phyloP scores from a whole-genome alignment of 495 filamentous ascomycete genomes.

The Podospora bellae-mahoneyi region DNA sequence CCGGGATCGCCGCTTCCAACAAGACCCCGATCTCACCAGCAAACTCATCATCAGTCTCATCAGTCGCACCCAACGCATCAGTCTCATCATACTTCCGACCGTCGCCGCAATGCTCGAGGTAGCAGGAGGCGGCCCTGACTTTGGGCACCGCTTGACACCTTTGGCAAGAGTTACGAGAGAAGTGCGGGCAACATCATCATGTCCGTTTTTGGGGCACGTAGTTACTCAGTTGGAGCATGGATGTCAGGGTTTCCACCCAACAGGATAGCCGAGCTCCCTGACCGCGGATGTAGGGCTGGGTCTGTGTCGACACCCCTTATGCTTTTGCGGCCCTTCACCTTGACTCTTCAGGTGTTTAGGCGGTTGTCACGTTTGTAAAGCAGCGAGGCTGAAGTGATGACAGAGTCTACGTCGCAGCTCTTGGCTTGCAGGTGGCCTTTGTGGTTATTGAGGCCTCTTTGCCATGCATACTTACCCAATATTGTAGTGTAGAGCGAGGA shows the following conservation, averaged over 20 bases:
- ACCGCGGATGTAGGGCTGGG: neutral
- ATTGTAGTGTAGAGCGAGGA: constrained; percentile 22
- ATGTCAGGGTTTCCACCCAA: neutral
- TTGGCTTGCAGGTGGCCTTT: constrained; percentile 1
- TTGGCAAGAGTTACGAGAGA: neutral
- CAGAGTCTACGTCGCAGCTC: neutral
- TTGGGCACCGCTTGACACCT: neutral
- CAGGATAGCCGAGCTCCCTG: neutral
- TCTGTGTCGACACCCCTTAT: neutral
- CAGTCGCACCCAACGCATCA: neutral
- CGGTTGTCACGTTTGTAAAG: neutral
- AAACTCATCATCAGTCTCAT: neutral
- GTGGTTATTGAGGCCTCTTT: neutral
- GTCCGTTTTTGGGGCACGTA: neutral
- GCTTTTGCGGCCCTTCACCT: neutral
- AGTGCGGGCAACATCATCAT: neutral
- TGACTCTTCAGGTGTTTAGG: neutral
- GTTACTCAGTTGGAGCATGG: neutral
- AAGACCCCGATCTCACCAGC: neutral
- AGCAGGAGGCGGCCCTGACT: neutral
- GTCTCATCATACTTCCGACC: neutral
- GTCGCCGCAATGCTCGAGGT: neutral
- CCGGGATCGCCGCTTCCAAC: neutral
- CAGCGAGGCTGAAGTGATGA: neutral
- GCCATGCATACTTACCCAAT: constrained; percentile 11